A percentile compares a stretch with the other conserved stretches of the same genome.
phyloP scores from a whole-genome alignment of 192 early-diverging fungal genomes.

The Backusella parvicylindrica region DNA sequence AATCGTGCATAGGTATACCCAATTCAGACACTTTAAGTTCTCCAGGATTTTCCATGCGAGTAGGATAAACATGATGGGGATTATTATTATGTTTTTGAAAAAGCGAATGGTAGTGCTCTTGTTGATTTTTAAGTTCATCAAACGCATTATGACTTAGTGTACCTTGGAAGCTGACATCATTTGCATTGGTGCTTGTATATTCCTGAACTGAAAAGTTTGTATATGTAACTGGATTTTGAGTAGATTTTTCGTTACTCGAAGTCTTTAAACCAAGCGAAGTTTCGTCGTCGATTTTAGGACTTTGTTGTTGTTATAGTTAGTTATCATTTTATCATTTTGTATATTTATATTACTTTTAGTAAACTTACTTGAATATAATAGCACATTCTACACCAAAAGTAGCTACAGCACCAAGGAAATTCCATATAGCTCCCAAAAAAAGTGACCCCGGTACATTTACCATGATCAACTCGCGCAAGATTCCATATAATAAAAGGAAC shows the following conservation, averaged over 20 bases:
- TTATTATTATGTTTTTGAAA: constrained; percentile 3
- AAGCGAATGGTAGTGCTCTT: not conserved
- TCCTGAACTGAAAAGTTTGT: not conserved
- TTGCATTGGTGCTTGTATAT: not conserved
- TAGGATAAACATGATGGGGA: not conserved
- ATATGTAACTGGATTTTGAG: not conserved
- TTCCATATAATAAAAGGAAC: constrained; percentile 31
- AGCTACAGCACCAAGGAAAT: constrained; percentile 20
- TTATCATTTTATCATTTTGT: not conserved
- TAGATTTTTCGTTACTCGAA: not conserved
- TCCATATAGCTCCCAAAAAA: constrained; percentile 28
- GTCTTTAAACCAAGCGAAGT: constrained; percentile 9
- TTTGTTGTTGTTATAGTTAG: not conserved
- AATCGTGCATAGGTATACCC: not conserved
- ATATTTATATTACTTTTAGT: not conserved
- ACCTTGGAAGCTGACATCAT: not conserved
- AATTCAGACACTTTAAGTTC: not conserved
- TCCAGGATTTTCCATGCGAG: not conserved
- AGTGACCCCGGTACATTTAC: constrained; percentile 9
- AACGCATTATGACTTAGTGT: constrained; percentile 24
- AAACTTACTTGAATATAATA: constrained; percentile 23
- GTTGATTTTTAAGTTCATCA: constrained; percentile 16
- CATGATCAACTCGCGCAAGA: constrained; percentile 24
- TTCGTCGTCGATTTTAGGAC: constrained; percentile 9
- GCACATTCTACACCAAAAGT: constrained; percentile 20